phyloP scores from a whole-genome alignment of 352 stramenopile genomes.

The Pythium sukuiense region DNA sequence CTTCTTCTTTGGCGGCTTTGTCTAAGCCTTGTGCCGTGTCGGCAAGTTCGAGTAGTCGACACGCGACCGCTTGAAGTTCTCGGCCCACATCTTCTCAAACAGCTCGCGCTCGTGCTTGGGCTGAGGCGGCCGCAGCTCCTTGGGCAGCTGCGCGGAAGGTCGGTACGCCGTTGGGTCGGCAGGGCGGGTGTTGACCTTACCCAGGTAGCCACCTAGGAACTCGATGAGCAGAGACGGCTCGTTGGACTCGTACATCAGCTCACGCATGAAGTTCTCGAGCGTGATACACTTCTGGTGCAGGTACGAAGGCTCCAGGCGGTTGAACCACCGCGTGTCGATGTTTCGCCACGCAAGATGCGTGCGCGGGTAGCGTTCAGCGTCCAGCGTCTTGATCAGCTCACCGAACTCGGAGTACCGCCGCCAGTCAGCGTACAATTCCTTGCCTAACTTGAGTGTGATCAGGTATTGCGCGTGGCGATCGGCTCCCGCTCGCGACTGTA shows the following conservation, averaged over 20 bases:
- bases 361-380: conserved; percentile 50
- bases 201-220: conserved; percentile 77
- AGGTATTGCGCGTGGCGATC: conserved; percentile 88
- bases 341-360: conserved; percentile 67
- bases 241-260: conserved; percentile 89
- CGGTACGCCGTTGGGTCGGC: conserved; percentile 61
- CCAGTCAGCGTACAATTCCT: conserved; percentile 87
- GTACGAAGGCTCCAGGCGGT: conserved; percentile 84
- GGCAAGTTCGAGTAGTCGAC: conserved; percentile 55
- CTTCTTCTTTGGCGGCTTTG: neutral
- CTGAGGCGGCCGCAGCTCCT: conserved; percentile 91
- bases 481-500: conserved; percentile 75
- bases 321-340: conserved; percentile 89
- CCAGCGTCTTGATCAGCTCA: conserved; percentile 81
- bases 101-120: conserved; percentile 92
- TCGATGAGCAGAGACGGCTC: conserved; percentile 72
- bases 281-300: conserved; percentile 88
- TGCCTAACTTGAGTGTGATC: conserved; percentile 85
- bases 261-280: conserved; percentile 85
- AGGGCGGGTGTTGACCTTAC: conserved; percentile 78
- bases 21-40: conserved; percentile 20
- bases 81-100: conserved; percentile 96
- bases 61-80: conserved; percentile 94
- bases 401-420: conserved; percentile 87
- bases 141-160: conserved; percentile 74